Conservation (phyloP, 192 early-diverging fungal genomes). For the Coemansia sp. region DNA sequence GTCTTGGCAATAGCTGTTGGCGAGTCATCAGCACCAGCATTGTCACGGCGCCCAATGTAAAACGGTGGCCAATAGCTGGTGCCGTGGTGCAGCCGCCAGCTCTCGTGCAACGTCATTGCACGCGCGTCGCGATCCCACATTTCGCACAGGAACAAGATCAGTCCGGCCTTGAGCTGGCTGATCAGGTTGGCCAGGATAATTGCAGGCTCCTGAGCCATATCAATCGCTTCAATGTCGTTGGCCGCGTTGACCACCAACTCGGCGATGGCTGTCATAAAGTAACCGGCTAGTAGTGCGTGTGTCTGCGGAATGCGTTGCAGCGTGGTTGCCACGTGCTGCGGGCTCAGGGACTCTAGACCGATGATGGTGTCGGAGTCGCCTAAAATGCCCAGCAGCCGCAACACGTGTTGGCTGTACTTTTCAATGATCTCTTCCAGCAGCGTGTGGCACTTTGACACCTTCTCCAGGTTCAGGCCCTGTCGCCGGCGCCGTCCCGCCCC, state of each 20-base stretch:
- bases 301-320: constrained; percentile 50
- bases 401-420: constrained; percentile 43
- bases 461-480: constrained; percentile 46
- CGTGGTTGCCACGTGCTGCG: constrained; percentile 14
- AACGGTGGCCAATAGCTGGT: constrained; percentile 48
- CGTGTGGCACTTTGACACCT: constrained; percentile 46
- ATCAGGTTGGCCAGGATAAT: constrained; percentile 64
- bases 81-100: constrained; percentile 42
- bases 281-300: constrained; percentile 61
- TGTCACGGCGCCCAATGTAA: constrained; percentile 32
- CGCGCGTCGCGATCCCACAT: constrained; percentile 68
- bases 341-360: constrained; percentile 17
- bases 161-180: constrained; percentile 66
- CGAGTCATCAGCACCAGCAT: constrained; percentile 15
- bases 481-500: constrained; percentile 40
- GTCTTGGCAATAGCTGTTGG: constrained; percentile 25
- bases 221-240: constrained; percentile 70
- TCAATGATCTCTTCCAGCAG: constrained; percentile 47
- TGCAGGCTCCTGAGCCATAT: constrained; percentile 70
- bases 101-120: constrained; percentile 46
- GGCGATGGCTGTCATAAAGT: constrained; percentile 73
- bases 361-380: constrained; percentile 28
- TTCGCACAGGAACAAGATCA: constrained; percentile 71
- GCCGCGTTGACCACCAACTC: constrained; percentile 71
- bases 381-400: constrained; percentile 42